These are phyloP conservation scores for Pugionium dolabratum DNA, from an alignment of 345 rosid genomes.

Conservation along the genomic window DNA sequence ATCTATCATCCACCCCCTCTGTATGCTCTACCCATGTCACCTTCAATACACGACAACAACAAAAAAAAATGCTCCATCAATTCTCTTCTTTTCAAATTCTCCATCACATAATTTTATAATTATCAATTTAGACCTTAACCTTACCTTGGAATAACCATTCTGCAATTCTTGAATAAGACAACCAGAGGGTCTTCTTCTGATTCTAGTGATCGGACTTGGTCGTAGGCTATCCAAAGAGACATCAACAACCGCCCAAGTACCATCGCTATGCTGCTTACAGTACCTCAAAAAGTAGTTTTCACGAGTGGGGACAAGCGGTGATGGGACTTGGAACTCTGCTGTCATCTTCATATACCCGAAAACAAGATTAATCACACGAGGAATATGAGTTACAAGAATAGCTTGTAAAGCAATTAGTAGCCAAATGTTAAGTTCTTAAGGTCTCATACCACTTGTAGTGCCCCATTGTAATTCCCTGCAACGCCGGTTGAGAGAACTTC, in stretches of 20 bases:
- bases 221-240: slow-evolving; percentile 78
- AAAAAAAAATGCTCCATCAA: neutral
- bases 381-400: neutral
- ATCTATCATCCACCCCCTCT: slow-evolving; percentile 79
- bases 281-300: no score
- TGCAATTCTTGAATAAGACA: slow-evolving; percentile 88
- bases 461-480: no score
- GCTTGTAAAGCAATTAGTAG: slow-evolving; percentile 36
- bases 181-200: slow-evolving; percentile 91
- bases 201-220: slow-evolving; percentile 49
- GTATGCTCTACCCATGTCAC: slow-evolving; percentile 90
- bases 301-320: no score
- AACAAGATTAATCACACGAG: slow-evolving; percentile 1
- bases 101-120: neutral
- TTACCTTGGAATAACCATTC: slow-evolving; percentile 94
- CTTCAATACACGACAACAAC: slow-evolving; percentile 32
- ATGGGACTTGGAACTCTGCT: slow-evolving; percentile 87
- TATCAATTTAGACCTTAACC: neutral
- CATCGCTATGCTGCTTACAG: no score
- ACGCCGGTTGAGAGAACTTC: no score
- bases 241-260: slow-evolving; percentile 92
- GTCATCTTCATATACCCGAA: slow-evolving; percentile 62
- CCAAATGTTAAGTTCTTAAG: neutral
- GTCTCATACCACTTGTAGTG: slow-evolving; percentile 84
- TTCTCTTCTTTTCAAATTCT: neutral